Conservation (phyloP, 305 asterid species). For the Solanum aculeatissimum region DNA sequence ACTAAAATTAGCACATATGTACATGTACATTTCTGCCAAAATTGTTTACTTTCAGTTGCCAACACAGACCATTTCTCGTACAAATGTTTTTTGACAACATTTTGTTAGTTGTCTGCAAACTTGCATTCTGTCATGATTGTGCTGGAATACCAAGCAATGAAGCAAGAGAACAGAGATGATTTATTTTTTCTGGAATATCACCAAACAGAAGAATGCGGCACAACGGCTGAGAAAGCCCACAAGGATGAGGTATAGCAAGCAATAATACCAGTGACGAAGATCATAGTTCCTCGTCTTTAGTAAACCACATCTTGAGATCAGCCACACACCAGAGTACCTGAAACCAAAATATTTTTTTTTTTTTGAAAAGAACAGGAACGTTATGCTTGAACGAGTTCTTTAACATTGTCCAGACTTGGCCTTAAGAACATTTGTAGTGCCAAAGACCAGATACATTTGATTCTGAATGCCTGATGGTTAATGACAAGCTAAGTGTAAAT, state of each 20-base stretch:
- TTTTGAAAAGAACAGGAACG: not conserved
- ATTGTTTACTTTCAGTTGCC: not conserved
- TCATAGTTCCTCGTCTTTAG: constrained; percentile 34
- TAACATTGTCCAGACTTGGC: not conserved
- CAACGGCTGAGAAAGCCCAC: constrained; percentile 56
- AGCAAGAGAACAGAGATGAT: not conserved
- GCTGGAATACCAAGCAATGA: not conserved
- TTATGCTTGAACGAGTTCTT: not conserved
- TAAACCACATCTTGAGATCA: constrained; percentile 81
- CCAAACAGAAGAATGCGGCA: constrained; percentile 53
- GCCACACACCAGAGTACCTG: constrained; percentile 92
- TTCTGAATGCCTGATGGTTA: not conserved
- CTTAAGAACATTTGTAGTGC: not conserved
- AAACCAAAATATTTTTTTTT: not conserved
- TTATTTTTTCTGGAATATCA: constrained; percentile 42
- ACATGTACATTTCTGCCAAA: not conserved
- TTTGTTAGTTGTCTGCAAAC: not conserved
- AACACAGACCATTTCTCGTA: not conserved
- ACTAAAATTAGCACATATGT: not conserved
- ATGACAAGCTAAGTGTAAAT: not conserved
- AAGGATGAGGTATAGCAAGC: constrained; percentile 53
- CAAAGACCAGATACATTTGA: not conserved
- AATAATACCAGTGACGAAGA: constrained; percentile 49
- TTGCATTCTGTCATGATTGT: not conserved
- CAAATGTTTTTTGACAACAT: not conserved